Base-by-base conservation (phyloP, 1,139 yeast species). In the Sugiyamaella paludigena region DNA sequence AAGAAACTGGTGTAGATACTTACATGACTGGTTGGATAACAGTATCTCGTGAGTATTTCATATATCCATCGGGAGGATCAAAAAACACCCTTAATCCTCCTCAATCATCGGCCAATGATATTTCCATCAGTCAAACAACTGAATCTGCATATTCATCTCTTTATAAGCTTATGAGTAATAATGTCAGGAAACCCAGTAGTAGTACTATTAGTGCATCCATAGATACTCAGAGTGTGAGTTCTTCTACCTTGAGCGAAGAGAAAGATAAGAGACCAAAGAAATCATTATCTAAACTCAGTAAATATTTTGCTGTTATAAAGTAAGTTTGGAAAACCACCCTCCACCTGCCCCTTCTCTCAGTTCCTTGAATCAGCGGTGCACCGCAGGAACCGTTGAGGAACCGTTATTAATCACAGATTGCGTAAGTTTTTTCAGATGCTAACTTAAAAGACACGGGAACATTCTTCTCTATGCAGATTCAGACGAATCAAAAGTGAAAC, bases 11-110 rank as follows among this genome's bases (percentile, higher is more conserved):
- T 2, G 78, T 85, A 6, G 80, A 81, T 33, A 77, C 88, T 0
- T 78, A 74, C 58, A 81, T 79, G 61, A 69, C 80, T 10, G 96
- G 96, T 1, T 88, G 96, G 95, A 68, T 91, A 4, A 80, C 85
- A 2, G 88, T 89, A 8, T 87, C 96, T 0, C 81, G 81, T 52
- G 92, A 86, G 58, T 87, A 84, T 58, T 78, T 78, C 52, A 72
- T 70, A 48, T 73, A 78, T 60, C 72, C 69, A 4, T 57, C 62
- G 1, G 67, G 68, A 0, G 65, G 65, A 11, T 54, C 66, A 9
- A 59, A 60, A 38, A 57, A 60, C 43, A 55, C 63, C 4, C 46
- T 60, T 32, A 60, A 54, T n/a, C 68, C 68, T 4, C 62, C 65
- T 3, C 56, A 54, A 7, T 59, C 60, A 9, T 57, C 61, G 0